Base-by-base conservation (phyloP, 768 basidiomycete species). In the Mycena latifolia region DNA sequence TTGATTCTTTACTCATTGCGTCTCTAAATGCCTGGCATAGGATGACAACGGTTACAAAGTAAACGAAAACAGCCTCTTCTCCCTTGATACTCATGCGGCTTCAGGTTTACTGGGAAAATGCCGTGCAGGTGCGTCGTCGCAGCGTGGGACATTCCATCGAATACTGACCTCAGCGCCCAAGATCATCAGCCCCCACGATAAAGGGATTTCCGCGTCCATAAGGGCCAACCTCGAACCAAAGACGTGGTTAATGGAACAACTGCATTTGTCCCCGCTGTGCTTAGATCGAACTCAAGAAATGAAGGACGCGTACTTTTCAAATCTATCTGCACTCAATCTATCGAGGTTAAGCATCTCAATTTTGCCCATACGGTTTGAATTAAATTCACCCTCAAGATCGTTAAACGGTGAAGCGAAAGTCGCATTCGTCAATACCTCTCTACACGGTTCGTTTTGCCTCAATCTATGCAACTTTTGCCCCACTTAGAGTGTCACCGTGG, bases 11-110 rank as follows among this genome's bases (percentile, higher is more conserved):
- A 25, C 28, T 65, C 47, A 41, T 50, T 11, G 58, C 17, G 37
- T 4, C 11, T n/a, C 41, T 51, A 18, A 18, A 45, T 50, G 17
- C 28, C n/a, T 8, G n/a, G n/a, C 28, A 37, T 25, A 94, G 92
- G 78, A 92, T 74, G 94, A 96, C 73, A 96, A 96, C 74, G 94
- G 94, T 3, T 95, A 92, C 79, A 96, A 96, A 79, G 93, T 89
- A 51, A 63, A 72, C 56, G 25, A 24, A 41, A 18, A n/a, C 14
- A 43, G 28, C 17, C 31, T 56, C 22, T 12, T 45, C 43, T 18
- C 39, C 20, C 1, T n/a, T 55, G 60, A 52, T 47, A 28, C 41
- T 67, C 43, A 56, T 50, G 53, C 31, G 25, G 24, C 33, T 48
- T 14, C 48, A 94, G 92, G 93, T 94, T 22, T 95, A 95, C 71